These are phyloP conservation scores for Xerocomus potaroensis DNA, from an alignment of 768 basidiomycete species.

Conservation along the genomic window DNA sequence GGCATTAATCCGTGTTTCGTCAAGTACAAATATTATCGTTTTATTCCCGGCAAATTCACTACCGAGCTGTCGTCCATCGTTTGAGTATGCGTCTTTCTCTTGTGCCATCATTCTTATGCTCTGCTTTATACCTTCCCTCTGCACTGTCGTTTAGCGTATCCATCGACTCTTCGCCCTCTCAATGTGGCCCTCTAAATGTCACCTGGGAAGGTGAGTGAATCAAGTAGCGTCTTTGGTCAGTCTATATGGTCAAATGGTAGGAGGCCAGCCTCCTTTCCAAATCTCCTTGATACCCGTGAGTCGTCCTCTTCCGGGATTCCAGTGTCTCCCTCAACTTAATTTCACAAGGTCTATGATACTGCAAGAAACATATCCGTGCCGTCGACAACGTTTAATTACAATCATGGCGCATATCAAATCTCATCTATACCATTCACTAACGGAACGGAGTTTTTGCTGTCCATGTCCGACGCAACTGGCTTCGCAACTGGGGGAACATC, in stretches of 20 bases:
- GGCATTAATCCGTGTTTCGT: neutral
- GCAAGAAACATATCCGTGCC: conserved; percentile 56
- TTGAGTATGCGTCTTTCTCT: conserved; percentile 26
- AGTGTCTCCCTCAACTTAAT: conserved; percentile 4
- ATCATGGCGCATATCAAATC: conserved; percentile 48
- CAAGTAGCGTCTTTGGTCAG: neutral
- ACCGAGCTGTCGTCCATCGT: conserved; percentile 14
- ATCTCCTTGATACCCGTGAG: conserved; percentile 50
- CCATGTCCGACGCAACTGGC: conserved; percentile 71
- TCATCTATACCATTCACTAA: conserved; percentile 40
- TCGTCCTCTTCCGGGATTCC: conserved; percentile 2
- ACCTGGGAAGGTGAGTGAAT: conserved; percentile 56
- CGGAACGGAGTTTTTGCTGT: conserved; percentile 43
- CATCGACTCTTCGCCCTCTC: conserved; percentile 43
- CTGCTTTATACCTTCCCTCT: conserved; percentile 18
- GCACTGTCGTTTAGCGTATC: conserved; percentile 43
- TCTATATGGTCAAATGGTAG: conserved; percentile 29
- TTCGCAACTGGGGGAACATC: conserved; percentile 64
- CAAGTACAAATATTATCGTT: neutral
- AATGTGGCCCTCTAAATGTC: conserved; percentile 60
- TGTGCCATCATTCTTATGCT: conserved; percentile 21
- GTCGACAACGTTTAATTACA: conserved; percentile 47
- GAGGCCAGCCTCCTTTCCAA: conserved; percentile 52
- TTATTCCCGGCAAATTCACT: neutral
- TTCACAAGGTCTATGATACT: conserved; percentile 46